Percentiles rank a stretch among this genome's conserved stretches.
These are phyloP conservation scores for Monosporozyma aerobia DNA, from an alignment of 805 yeast species.

Conservation along the genomic window DNA sequence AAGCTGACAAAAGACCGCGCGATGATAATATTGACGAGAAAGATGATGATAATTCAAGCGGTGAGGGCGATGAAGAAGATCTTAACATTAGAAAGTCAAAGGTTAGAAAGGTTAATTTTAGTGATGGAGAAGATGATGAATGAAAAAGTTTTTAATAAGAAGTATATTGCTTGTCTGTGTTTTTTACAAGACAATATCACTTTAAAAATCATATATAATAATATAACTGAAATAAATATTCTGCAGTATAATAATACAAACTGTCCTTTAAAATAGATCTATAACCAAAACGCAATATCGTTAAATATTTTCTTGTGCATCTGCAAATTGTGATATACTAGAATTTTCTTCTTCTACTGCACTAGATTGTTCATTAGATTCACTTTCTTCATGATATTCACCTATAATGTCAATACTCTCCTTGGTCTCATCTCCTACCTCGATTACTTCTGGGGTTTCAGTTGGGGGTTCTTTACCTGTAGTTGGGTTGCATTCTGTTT, in stretches of 20 bases:
- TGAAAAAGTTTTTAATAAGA: background rate
- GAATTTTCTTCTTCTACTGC: background rate
- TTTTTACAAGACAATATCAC: background rate
- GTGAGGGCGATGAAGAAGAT: background rate
- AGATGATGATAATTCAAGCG: background rate
- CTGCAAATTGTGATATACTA: slow-evolving; percentile 11
- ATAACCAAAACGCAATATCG: slow-evolving; percentile 1
- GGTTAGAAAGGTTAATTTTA: background rate
- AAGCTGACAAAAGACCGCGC: background rate
- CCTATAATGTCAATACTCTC: slow-evolving; percentile 7
- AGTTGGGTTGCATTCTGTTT: background rate
- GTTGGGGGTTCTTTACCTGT: background rate
- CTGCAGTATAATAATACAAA: background rate
- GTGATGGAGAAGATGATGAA: slow-evolving; percentile 5
- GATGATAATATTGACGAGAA: background rate
- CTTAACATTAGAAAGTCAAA: slow-evolving; percentile 1
- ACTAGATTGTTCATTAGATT: background rate
- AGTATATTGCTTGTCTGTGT: background rate
- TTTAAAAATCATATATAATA: background rate
- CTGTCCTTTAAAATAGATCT: background rate
- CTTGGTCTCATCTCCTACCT: background rate
- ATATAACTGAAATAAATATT: background rate
- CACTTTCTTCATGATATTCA: slow-evolving; percentile 4
- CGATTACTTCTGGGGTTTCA: background rate
- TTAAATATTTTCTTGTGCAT: slow-evolving; percentile 10